Evolutionary conservation across 2,329 filamentous ascomycete species (phyloP).

Genomic region (Pseudogymnoascus pannorum): DNA sequence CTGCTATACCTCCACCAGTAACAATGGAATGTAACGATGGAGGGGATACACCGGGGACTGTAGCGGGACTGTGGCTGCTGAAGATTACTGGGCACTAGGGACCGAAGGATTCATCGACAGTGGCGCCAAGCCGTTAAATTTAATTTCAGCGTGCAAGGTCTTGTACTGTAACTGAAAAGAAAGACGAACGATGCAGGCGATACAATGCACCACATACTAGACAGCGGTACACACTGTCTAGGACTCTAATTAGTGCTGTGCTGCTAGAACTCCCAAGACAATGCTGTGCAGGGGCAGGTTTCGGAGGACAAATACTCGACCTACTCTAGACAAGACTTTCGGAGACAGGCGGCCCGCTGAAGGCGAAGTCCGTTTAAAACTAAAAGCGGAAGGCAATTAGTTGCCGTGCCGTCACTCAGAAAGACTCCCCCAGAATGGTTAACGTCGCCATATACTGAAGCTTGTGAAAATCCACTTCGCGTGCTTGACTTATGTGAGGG

Average conservation of each 20-base stretch:
- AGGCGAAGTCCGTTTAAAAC: conserved; percentile 1
- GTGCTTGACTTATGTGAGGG: background rate
- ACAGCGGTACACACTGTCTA: no score
- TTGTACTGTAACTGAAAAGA: background rate
- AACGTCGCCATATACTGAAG: background rate
- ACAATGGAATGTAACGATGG: background rate
- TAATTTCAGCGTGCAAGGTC: background rate
- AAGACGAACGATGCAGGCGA: background rate
- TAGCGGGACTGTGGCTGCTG: no score
- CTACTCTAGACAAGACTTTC: background rate
- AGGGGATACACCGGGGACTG: background rate
- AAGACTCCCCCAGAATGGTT: background rate
- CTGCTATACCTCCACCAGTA: background rate
- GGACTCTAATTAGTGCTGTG: background rate
- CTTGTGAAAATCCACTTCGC: background rate
- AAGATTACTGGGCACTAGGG: background rate
- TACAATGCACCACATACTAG: background rate
- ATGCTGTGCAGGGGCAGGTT: background rate
- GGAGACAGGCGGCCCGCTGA: background rate
- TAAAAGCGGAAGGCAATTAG: background rate
- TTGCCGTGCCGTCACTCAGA: background rate
- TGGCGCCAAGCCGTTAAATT: background rate
- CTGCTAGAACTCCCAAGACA: background rate
- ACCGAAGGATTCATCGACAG: background rate
- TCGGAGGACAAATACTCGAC: background rate